These are phyloP conservation scores for Sphagnurus paluster DNA, from an alignment of 1,284 basidiomycete species.

Conservation along the genomic window DNA sequence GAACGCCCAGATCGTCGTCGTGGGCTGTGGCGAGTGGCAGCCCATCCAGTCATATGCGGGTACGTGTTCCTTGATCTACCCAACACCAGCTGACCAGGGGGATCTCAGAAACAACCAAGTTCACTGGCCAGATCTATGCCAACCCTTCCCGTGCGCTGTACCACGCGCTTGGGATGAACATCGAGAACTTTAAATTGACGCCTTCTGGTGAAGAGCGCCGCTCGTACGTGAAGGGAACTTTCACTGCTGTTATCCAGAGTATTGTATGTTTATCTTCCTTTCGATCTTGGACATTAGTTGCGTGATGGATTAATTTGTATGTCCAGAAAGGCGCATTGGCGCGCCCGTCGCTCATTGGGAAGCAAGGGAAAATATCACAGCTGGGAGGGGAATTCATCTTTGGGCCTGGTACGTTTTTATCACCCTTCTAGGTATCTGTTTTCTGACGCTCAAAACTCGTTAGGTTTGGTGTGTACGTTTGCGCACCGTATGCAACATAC, in stretches of 20 bases:
- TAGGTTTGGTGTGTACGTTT: constrained; percentile 44
- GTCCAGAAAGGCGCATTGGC: constrained; percentile 41
- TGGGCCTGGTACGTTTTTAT: constrained; percentile 47
- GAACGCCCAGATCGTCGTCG: constrained; percentile 45
- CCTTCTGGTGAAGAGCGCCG: constrained; percentile 45
- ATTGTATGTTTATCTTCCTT: too few species aligned
- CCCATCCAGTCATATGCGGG: constrained; percentile 56
- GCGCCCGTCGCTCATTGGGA: constrained; percentile 48
- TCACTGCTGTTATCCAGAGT: constrained; percentile 40
- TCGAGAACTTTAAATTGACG: constrained; percentile 42
- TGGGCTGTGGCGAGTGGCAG: constrained; percentile 65
- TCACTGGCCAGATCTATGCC: constrained; percentile 52
- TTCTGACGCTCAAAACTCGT: too few species aligned
- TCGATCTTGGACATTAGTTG: too few species aligned
- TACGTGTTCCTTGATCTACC: constrained; percentile 22
- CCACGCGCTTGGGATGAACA: constrained; percentile 49
- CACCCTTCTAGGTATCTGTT: too few species aligned
- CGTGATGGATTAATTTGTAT: too few species aligned
- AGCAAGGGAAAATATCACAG: constrained; percentile 59
- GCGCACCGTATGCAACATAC: constrained; percentile 60
- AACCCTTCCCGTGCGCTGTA: constrained; percentile 59
- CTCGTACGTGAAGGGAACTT: constrained; percentile 42
- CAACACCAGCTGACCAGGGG: background rate
- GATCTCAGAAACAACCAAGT: constrained; percentile 46
- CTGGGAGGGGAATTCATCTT: constrained; percentile 65